phyloP scores from a whole-genome alignment of 176 grass and related monocot species.

The Oryza glaberrima region DNA sequence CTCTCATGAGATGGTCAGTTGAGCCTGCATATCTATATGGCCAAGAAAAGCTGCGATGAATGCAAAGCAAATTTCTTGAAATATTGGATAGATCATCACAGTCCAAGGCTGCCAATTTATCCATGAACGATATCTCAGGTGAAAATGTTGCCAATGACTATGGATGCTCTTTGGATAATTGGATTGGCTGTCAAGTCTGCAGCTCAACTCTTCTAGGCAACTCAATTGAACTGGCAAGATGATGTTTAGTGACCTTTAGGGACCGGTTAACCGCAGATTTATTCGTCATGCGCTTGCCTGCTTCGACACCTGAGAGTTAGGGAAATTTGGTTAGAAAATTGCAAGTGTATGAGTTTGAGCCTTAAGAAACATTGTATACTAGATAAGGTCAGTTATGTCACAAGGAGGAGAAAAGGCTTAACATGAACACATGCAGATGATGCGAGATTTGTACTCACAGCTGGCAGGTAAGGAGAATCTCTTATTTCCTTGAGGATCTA shows the following conservation, averaged over 20 bases:
- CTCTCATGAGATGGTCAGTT: not conserved
- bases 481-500: slow-evolving; percentile 55
- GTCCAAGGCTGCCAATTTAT: not conserved
- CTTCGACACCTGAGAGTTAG: slow-evolving; percentile 43
- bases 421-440: slow-evolving; percentile 5
- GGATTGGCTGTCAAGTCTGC: slow-evolving; percentile 35
- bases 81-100: not conserved
- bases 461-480: slow-evolving; percentile 69
- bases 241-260: slow-evolving; percentile 31
- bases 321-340: not conserved
- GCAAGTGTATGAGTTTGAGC: not conserved
- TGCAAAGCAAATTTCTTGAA: not conserved
- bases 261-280: slow-evolving; percentile 35
- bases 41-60: not conserved
- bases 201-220: slow-evolving; percentile 48
- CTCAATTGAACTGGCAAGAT: slow-evolving; percentile 30
- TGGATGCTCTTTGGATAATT: not conserved
- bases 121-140: not conserved
- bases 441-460: slow-evolving; percentile 46
- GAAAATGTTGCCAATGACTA: not conserved
- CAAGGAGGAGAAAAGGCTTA: not conserved
- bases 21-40: not conserved
- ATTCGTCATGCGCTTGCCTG: slow-evolving; percentile 21
- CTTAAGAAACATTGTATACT: too few species aligned
- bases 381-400: not conserved